Evolutionary conservation across 257 asterid genomes (phyloP).

Genomic region (Penstemon newberryi): DNA sequence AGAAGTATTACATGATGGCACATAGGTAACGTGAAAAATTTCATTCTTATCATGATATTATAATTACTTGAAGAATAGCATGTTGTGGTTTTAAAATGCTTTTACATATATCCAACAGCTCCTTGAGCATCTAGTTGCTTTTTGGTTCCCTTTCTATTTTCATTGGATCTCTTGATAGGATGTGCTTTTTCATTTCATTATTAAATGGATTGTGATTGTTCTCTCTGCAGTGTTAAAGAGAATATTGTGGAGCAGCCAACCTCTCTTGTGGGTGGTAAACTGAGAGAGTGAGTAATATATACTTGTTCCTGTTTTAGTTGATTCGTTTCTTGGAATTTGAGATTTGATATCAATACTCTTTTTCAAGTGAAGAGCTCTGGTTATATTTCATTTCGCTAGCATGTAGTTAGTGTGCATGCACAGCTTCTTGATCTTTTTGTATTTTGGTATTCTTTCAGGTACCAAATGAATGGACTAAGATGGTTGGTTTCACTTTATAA

Average conservation of each 20-base stretch:
- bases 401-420: conserved; percentile 3
- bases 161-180: conserved; percentile 20
- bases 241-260: conserved; percentile 72
- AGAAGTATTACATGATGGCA: conserved; percentile 97
- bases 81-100: conserved; percentile 17
- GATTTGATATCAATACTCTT: neutral
- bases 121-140: conserved; percentile 10
- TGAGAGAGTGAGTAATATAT: conserved; percentile 78
- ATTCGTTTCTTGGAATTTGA: neutral
- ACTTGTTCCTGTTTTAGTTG: conserved; percentile 15
- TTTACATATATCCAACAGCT: conserved; percentile 25
- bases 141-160: conserved; percentile 13
- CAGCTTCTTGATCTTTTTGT: conserved; percentile 25
- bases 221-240: conserved; percentile 80
- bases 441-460: conserved; percentile 51
- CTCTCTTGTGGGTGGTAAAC: conserved; percentile 80
- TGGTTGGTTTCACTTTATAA: conserved; percentile 98
- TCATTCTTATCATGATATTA: conserved; percentile 24
- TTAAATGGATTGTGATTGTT: conserved; percentile 19
- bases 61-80: conserved; percentile 5
- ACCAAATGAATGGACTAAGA: conserved; percentile 98
- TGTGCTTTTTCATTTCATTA: neutral
- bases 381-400: conserved; percentile 22
- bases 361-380: conserved; percentile 16
- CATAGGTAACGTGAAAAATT: conserved; percentile 69